A percentile compares a stretch with the other conserved stretches of the same genome.
Conservation (phyloP, 176 grass and related monocot genomes). For the Puya raimondii region DNA sequence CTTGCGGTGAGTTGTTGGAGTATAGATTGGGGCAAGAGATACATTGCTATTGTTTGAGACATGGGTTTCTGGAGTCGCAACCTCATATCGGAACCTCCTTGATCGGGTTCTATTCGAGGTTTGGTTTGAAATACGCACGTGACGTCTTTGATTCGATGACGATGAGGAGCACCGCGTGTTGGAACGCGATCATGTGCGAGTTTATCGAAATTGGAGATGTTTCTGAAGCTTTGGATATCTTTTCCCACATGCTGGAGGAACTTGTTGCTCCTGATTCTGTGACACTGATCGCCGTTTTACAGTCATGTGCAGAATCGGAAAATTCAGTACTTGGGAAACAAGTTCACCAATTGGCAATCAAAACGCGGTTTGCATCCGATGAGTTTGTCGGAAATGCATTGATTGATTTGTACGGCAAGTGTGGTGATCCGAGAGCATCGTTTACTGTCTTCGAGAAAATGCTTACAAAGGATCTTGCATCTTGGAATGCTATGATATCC, state of each 20-base stretch:
- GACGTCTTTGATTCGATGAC: slow-evolving; percentile 10
- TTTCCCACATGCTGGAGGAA: slow-evolving; percentile 12
- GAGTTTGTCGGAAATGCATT: slow-evolving; percentile 19
- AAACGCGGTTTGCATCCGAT: not conserved
- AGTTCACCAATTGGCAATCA: slow-evolving; percentile 17
- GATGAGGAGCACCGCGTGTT: slow-evolving; percentile 6
- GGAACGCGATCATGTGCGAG: slow-evolving; percentile 9
- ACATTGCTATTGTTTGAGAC: slow-evolving; percentile 24
- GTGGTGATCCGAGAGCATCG: not conserved
- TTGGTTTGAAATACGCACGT: not conserved
- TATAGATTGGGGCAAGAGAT: slow-evolving; percentile 12
- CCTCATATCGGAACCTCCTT: slow-evolving; percentile 19
- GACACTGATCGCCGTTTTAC: slow-evolving; percentile 9
- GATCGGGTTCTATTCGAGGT: slow-evolving; percentile 19
- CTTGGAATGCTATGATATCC: slow-evolving; percentile 24
- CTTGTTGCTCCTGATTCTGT: slow-evolving; percentile 11
- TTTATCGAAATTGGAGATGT: not conserved
- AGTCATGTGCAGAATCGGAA: slow-evolving; percentile 10
- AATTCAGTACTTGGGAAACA: slow-evolving; percentile 13
- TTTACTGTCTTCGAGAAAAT: slow-evolving; percentile 7
- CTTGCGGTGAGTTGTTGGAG: not conserved
- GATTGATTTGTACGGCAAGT: slow-evolving; percentile 20
- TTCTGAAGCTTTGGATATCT: slow-evolving; percentile 2
- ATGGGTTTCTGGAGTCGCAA: slow-evolving; percentile 7
- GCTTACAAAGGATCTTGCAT: slow-evolving; percentile 14